A percentile compares a stretch with the other conserved stretches of the same genome.
Evolutionary conservation across 805 yeast genomes (phyloP).

Genomic region (Starmerella etchellsii): DNA sequence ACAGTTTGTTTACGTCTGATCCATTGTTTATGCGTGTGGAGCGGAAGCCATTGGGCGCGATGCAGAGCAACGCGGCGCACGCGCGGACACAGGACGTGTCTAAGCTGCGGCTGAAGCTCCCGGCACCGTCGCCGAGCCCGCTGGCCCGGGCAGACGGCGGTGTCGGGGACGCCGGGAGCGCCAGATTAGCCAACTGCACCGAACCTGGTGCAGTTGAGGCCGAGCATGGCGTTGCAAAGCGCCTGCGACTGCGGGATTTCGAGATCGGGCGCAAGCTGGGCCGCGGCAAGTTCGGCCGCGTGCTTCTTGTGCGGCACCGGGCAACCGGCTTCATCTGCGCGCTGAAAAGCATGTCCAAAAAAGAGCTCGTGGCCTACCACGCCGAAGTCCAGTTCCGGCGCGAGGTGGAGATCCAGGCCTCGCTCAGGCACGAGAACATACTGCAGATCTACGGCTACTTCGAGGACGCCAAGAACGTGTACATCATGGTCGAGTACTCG

Average conservation of each 20-base stretch:
- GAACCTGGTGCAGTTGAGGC: no score
- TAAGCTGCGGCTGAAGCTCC: no score
- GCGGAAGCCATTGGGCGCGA: not conserved
- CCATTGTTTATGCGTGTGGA: not conserved
- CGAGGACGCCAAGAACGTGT: constrained; percentile 67
- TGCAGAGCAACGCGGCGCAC: constrained; percentile 4
- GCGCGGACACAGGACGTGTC: not conserved
- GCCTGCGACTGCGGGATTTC: constrained; percentile 43
- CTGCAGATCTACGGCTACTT: constrained; percentile 77
- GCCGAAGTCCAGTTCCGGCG: constrained; percentile 77
- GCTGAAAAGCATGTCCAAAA: constrained; percentile 77
- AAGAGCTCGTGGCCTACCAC: constrained; percentile 58
- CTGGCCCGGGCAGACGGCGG: no score
- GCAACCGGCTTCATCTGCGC: constrained; percentile 73
- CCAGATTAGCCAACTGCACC: no score
- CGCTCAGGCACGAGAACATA: constrained; percentile 61
- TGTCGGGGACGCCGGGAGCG: no score
- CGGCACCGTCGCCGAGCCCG: no score
- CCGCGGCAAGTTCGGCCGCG: constrained; percentile 87
- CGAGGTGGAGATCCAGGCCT: constrained; percentile 83
- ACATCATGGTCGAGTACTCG: constrained; percentile 72
- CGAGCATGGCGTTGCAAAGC: no score
- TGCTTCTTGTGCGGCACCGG: constrained; percentile 74
- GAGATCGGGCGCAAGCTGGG: constrained; percentile 82
- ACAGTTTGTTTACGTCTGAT: not conserved